A percentile compares a stretch with the other conserved stretches of the same genome.
Evolutionary conservation across 352 stramenopile genomes (phyloP).

Genomic region (Elongisporangium anandrum): DNA sequence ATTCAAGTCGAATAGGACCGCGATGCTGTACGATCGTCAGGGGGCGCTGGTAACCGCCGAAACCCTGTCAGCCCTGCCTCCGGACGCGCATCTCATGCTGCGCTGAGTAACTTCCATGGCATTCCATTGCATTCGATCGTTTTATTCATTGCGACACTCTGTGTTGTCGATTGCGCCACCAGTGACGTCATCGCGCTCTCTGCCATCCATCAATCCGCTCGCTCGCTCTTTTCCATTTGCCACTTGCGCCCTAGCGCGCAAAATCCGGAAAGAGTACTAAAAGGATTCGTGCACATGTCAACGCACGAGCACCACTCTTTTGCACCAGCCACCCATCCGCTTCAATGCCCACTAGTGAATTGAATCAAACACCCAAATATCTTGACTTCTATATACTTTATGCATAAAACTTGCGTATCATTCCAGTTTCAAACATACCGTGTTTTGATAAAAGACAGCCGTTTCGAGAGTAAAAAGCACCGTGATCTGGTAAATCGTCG

Average conservation of each 20-base stretch:
- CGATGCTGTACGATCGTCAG: slow-evolving; percentile 25
- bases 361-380: slow-evolving; percentile 44
- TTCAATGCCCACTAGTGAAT: slow-evolving; percentile 27
- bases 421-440: not conserved
- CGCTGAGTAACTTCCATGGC: slow-evolving; percentile 13
- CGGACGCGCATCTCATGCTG: slow-evolving; percentile 29
- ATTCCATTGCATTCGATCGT: not conserved
- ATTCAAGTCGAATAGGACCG: slow-evolving; percentile 26
- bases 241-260: slow-evolving; percentile 43
- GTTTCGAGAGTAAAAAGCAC: not conserved
- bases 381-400: not conserved
- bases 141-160: not conserved
- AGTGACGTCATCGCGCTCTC: not conserved
- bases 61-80: slow-evolving; percentile 15
- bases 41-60: slow-evolving; percentile 17
- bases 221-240: not conserved
- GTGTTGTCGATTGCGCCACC: slow-evolving; percentile 4
- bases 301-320: slow-evolving; percentile 56
- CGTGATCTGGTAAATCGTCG: not conserved
- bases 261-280: slow-evolving; percentile 65
- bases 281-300: slow-evolving; percentile 31
- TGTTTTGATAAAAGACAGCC: slow-evolving; percentile 11
- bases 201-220: not conserved
- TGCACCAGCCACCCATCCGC: slow-evolving; percentile 11
- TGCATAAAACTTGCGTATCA: slow-evolving; percentile 3